phyloP scores from a whole-genome alignment of 1,284 basidiomycete species.

The Papiliotrema laurentii region DNA sequence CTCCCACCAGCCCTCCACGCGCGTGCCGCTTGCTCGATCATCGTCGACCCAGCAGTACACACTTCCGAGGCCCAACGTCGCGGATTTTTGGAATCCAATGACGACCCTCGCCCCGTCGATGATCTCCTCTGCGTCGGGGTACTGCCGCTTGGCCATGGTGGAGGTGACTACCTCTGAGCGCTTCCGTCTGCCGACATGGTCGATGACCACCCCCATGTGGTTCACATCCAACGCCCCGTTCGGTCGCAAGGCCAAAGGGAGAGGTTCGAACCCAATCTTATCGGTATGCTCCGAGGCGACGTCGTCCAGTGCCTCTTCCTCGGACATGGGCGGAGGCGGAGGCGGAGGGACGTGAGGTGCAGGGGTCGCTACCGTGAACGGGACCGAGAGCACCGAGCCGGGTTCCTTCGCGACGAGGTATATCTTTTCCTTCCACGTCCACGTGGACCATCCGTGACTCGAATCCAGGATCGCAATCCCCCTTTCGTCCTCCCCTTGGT shows the following conservation, averaged over 20 bases:
- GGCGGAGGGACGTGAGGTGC: neutral
- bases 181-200: neutral
- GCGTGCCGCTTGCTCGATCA: slow-evolving; percentile 18
- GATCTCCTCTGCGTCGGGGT: slow-evolving; percentile 1
- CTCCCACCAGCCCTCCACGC: slow-evolving; percentile 38
- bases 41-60: slow-evolving; percentile 44
- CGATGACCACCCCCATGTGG: slow-evolving; percentile 1
- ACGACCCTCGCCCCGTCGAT: slow-evolving; percentile 5
- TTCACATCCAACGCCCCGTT: slow-evolving; percentile 11
- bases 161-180: too few species aligned
- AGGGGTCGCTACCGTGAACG: slow-evolving; percentile 11
- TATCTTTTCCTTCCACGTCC: slow-evolving; percentile 34
- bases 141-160: slow-evolving; percentile 1
- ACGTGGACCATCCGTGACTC: slow-evolving; percentile 2
- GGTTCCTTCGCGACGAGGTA: slow-evolving; percentile 36
- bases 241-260: slow-evolving; percentile 12
- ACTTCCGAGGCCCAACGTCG: slow-evolving; percentile 38
- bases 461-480: neutral
- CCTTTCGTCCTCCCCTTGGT: neutral
- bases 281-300: neutral
- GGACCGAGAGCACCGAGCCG: slow-evolving; percentile 26
- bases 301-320: neutral
- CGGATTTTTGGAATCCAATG: slow-evolving; percentile 25
- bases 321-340: neutral
- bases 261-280: slow-evolving; percentile 12